Conservation (phyloP, 2,329 filamentous ascomycete species). For the Colletotrichum sp. region DNA sequence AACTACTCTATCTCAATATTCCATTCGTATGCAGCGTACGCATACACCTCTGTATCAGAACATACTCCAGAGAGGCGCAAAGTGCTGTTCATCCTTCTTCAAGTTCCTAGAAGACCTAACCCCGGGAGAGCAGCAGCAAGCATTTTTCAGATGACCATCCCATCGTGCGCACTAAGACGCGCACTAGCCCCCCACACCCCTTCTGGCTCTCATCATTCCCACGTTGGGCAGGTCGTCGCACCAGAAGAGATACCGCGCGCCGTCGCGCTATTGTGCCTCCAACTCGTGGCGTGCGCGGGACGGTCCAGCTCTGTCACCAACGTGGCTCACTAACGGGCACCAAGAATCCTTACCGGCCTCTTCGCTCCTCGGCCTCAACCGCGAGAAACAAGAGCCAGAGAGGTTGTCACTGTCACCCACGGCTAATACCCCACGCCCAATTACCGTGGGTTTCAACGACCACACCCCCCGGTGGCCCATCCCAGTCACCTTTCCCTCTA, state of each 20-base stretch:
- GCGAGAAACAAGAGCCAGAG: not conserved
- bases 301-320: not conserved
- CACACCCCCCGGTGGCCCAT: not conserved
- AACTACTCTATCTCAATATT: too few relatives aligned
- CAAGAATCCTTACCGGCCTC: not conserved
- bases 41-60: too few relatives aligned
- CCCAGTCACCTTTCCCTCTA: not conserved
- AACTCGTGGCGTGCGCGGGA: not conserved
- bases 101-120: not conserved
- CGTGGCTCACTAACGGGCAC: not conserved
- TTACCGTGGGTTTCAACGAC: not conserved
- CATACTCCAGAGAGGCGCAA: too few relatives aligned
- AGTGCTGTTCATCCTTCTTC: not conserved
- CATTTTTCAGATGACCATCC: conserved; percentile 7
- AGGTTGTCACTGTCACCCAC: not conserved
- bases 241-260: not conserved
- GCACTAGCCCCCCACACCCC: not conserved
- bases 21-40: too few relatives aligned
- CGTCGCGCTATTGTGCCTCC: not conserved
- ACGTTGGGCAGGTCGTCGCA: conserved; percentile 1
- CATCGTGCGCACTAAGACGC: not conserved
- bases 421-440: not conserved
- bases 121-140: not conserved
- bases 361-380: not conserved
- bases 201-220: not conserved